These are phyloP conservation scores for Nakazawaea peltata DNA, from an alignment of 805 yeast genomes.

Conservation along the genomic window DNA sequence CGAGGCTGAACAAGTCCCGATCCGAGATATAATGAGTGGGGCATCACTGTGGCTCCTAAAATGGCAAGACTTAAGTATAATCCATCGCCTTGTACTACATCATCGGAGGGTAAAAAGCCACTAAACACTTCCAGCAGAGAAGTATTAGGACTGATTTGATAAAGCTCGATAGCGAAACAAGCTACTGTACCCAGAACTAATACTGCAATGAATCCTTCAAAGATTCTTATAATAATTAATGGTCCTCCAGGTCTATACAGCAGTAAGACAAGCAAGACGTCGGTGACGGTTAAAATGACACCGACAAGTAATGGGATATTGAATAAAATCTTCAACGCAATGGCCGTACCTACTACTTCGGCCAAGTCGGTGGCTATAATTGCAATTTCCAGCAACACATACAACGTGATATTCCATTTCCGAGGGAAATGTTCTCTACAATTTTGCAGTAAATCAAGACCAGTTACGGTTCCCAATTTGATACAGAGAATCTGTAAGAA, in stretches of 20 bases:
- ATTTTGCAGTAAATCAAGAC: conserved; percentile 79
- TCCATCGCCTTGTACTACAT: conserved; percentile 54
- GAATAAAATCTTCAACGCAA: conserved; percentile 70
- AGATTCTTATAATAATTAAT: conserved; percentile 63
- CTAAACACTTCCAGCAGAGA: conserved; percentile 37
- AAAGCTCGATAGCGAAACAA: conserved; percentile 68
- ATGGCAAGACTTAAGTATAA: conserved; percentile 74
- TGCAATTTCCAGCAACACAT: conserved; percentile 73
- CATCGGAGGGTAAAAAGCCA: conserved; percentile 68
- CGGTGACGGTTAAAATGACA: conserved; percentile 71
- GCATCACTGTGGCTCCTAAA: conserved; percentile 94
- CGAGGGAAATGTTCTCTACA: conserved; percentile 65
- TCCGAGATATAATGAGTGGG: conserved; percentile 80
- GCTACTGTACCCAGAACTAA: conserved; percentile 67
- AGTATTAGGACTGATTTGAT: conserved; percentile 47
- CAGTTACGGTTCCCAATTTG: conserved; percentile 84
- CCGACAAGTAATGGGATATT: conserved; percentile 69
- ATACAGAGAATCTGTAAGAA: conserved; percentile 77
- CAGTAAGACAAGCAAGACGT: conserved; percentile 68
- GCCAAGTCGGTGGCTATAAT: conserved; percentile 91
- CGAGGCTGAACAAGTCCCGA: conserved; percentile 86
- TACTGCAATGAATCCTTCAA: conserved; percentile 66
- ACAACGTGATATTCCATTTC: conserved; percentile 56
- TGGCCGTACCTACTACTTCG: conserved; percentile 91
- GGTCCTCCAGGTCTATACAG: conserved; percentile 77